Percentiles rank a stretch among this genome's conserved stretches.
Conservation (phyloP, 495 filamentous ascomycete genomes). For the Penicillium steckii region DNA sequence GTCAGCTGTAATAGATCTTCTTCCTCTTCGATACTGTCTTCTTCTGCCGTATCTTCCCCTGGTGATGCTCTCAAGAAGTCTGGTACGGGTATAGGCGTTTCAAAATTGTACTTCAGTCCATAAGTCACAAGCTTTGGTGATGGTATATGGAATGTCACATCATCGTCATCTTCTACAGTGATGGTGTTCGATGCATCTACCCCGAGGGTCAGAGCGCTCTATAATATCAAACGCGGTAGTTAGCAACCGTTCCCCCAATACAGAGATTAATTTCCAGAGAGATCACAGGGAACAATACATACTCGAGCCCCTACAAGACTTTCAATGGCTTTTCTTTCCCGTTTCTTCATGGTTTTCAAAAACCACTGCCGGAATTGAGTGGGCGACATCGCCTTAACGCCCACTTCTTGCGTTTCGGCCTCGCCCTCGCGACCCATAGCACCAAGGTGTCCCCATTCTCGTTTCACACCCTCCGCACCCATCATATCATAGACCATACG, state of each 20-base stretch:
- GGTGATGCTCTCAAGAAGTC: conserved; percentile 14
- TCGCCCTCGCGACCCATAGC: conserved; percentile 34
- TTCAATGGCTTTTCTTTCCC: conserved; percentile 41
- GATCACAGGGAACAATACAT: conserved; percentile 15
- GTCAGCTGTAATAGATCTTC: conserved; percentile 25
- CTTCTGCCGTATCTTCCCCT: not conserved
- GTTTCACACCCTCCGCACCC: conserved; percentile 44
- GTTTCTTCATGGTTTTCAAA: conserved; percentile 44
- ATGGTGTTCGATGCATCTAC: conserved; percentile 43
- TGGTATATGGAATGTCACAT: conserved; percentile 33
- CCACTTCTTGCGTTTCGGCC: conserved; percentile 32
- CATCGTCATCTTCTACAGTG: conserved; percentile 28
- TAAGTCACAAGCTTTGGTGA: conserved; percentile 20
- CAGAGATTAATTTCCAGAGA: not conserved
- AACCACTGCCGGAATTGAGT: conserved; percentile 53
- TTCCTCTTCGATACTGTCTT: conserved; percentile 6
- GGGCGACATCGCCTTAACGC: conserved; percentile 42
- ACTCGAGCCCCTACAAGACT: conserved; percentile 44
- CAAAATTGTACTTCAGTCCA: conserved; percentile 36
- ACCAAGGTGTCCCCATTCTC: conserved; percentile 39
- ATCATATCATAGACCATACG: conserved; percentile 54
- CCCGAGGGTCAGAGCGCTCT: conserved; percentile 38
- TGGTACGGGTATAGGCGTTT: conserved; percentile 31
- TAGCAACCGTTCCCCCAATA: not conserved
- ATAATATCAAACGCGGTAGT: conserved; percentile 4